Base-by-base conservation (phyloP, 2,329 filamentous ascomycete genomes). In the Beauveria australis region DNA sequence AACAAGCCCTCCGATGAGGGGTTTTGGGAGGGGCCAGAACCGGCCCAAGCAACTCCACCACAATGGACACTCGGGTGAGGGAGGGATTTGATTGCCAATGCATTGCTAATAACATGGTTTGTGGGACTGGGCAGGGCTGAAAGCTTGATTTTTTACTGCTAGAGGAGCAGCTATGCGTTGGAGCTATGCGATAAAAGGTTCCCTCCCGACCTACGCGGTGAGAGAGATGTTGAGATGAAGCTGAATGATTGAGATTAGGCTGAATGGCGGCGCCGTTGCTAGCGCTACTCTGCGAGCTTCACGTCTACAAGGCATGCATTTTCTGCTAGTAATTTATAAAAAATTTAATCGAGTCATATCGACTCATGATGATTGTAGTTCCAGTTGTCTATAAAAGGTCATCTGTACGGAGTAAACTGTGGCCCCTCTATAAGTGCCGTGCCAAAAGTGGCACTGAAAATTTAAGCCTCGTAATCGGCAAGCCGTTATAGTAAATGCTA, bases 1-100 rank as follows among this genome's bases (percentile, higher is more conserved):
- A 40, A 56, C 43, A 49, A 57, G 30, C 46, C 30, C 54, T 57
- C 54, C 44, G 44, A 59, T 59, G 48, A 59, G 57, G 57, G 48
- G 57, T 53, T 49, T 57, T 44, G 18, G 53, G 43, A 16, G 24
- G 30, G 54, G 16, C 40, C 52, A 43, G 33, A 40, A 33, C 49
- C 49, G 22, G 7, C 41, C 41, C 41, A 22, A 43, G 5, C 44
- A 19, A 41, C 55, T 59, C 55, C 55, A 59, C 55, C 55, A 59
- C 55, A 26, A n/a, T 8, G 7, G 10, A 30, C 46, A 44, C 55
- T 47, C 19, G 57, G 57, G 37, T 22, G 10, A 24, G 47, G 40
- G 57, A 53, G 40, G 37, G 3, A 26, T 37, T 22, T 40, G 24
- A 51, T 58, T 43, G 46, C 46, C 33, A 58, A 51, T 51, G 19